Evolutionary conservation across 306 rosid species (phyloP), one percentile per base, ranked within the genome.

Genomic region (Parietaria judaica): DNA sequence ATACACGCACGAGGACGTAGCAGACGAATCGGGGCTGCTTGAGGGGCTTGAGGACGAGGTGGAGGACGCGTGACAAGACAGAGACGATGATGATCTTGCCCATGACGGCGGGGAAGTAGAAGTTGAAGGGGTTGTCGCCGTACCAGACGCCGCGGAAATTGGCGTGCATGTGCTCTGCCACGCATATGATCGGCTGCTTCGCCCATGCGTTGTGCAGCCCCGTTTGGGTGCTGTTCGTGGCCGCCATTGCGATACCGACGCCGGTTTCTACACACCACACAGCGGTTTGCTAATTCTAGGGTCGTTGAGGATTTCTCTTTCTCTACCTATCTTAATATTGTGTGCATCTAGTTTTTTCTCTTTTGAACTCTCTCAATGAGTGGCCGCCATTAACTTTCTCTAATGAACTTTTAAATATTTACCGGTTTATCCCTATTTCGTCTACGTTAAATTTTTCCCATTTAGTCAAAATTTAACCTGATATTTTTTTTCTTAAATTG

Each of bases 1-100:
- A 49, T 49, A n/a, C 5, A 41, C 13, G 31, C 61, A 79, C 88
- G 62, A 82, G 36, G 12, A 73, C 43, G 53, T 44, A 61, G 81
- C 85, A 78, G 55, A 73, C 56, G 70, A 76, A 72, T 78, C 60
- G 80, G 70, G 96, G 79, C 54, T 86, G 80, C 61, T 36, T 61
- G 6, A 87, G 8, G 31, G 96, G 92, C 70, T 45, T 58, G 48
- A 82, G 84, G 59, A 87, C 4, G 49, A 44, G 64, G 75, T 41
- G 57, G 41, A 82, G 9, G 3, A 6, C 0, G 10, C 72, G 75
- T 46, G 84, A 70, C 46, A 47, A 0, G 3, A 52, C 0, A 43
- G 31, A 1, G 14, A 53, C 3, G 14, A 65, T 0, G 59, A 61
- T 4, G 44, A 75, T 51, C 72, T 82, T 86, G 44, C 68, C 60